Evolutionary conservation across 2,329 filamentous ascomycete species (phyloP), one percentile per base, ranked within the genome.

Genomic region (Exophiala xenobiotica): DNA sequence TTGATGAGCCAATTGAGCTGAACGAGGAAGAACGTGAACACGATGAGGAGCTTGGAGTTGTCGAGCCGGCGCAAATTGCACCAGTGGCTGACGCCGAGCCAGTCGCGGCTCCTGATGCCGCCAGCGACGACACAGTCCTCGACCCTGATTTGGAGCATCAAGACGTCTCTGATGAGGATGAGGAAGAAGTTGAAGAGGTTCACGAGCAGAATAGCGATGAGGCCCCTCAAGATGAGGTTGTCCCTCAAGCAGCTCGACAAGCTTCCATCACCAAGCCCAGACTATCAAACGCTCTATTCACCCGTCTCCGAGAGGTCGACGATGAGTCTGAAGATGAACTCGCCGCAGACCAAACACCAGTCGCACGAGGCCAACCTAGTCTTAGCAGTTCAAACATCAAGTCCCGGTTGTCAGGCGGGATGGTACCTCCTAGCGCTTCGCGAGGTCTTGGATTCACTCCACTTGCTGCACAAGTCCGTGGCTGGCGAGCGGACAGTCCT

Each of bases 401-500:
- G 19, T 56, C 58, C 20, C 56, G 60, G 12, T 33, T 62, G 12
- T 62, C 58, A 3, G 49, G 39, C 1, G 58, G 51, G 19, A 50
- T 56, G 16, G 50, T 31, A 11, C 57, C 54, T 8, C 19, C 41
- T n/a, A 58, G 51, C 19, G 50, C 57, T 8, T 49, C 54, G 6
- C 46, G 54, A 27, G 58, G 61, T 14, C 64, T 80, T 45, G 82
- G 82, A 1, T 85, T 87, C 56, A 86, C 83, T 1, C 81, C 83
- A 19, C 70, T 89, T 29, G 81, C 81, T 3, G 72, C 78, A 29
- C 78, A 85, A 61, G 70, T 88, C 3, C 77, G 73, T 52, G 74
- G 77, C 19, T 89, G 86, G 86, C 77, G 78, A 57, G 75, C 84
- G 1, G 74, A 74, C 19, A 86, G 80, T 57, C 81, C 82, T 2